These are phyloP conservation scores for Picochlorum costavermella DNA, from an alignment of 139 green algal species.

Conservation along the genomic window DNA sequence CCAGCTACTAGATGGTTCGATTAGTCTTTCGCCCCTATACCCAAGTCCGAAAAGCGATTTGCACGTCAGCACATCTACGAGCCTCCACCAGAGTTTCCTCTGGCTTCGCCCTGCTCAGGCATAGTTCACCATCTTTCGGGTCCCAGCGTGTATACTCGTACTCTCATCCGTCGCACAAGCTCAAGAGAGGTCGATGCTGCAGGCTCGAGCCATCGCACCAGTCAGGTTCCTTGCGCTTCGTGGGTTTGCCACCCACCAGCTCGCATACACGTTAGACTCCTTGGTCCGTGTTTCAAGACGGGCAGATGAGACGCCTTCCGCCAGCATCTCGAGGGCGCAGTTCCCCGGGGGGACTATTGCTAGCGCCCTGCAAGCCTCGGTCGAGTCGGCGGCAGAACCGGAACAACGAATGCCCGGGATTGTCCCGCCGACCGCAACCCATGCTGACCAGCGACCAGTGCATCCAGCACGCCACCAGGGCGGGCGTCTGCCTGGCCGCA, in stretches of 20 bases:
- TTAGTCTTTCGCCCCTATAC: conserved; percentile 98
- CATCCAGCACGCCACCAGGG: conserved; percentile 52
- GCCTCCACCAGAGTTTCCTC: conserved; percentile 88
- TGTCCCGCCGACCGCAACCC: conserved; percentile 62
- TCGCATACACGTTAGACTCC: conserved; percentile 91
- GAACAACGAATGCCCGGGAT: conserved; percentile 40
- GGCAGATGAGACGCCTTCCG: conserved; percentile 67
- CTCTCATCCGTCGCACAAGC: conserved; percentile 84
- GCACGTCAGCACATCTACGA: conserved; percentile 93
- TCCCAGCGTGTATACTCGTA: conserved; percentile 79
- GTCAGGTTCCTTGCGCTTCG: conserved; percentile 84
- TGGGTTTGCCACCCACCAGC: conserved; percentile 81
- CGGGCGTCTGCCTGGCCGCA: conserved; percentile 62
- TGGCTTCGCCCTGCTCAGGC: conserved; percentile 88
- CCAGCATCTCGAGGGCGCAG: conserved; percentile 72
- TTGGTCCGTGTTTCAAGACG: conserved; percentile 97
- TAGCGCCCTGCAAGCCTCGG: conserved; percentile 60
- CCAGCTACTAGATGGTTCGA: conserved; percentile 96
- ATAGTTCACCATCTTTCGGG: conserved; percentile 96
- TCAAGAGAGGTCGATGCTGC: conserved; percentile 83
- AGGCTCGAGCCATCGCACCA: conserved; percentile 63
- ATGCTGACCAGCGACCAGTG: conserved; percentile 73
- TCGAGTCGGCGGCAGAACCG: conserved; percentile 46
- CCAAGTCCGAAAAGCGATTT: conserved; percentile 95
- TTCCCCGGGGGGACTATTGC: conserved; percentile 47